Base-by-base conservation (phyloP, 345 rosid genomes). In the Excoecaria agallocha region DNA sequence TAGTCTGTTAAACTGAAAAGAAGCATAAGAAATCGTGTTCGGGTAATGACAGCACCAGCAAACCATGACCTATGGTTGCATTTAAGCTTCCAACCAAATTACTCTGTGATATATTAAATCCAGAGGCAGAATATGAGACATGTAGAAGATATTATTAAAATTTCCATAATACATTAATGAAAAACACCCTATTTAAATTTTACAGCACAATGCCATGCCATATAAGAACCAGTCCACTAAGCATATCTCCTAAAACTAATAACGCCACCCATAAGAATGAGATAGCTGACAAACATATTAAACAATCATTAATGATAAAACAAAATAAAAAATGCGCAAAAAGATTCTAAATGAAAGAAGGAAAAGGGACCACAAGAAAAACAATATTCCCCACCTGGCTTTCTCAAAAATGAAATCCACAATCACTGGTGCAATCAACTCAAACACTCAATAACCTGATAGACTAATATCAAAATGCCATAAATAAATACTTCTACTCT, bases 211-310 rank as follows among this genome's bases (percentile, higher is more conserved):
- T 69, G 48, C 15, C 73, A 50, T 38, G 11, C 12, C 62, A 54
- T n/a, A n/a, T 41, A 70, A 70, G 39, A 71, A 22, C 8, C 24
- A 43, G 52, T 57, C 65, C 22, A 15, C 55, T 41, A 71, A 71
- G 57, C 16, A 71, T 57, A 17, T 19, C 66, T n/a, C 16, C 52
- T 24, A 20, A 71, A 71, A 35, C 65, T 57, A 71, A 71, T 22
- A 57, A 71, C 13, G 45, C 17, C 15, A 16, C 16, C 57, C 24
- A 70, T 16, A 3, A 13, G 41, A 57, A 71, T 50, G 22, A n/a
- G 4, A 71, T 30, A 17, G 72, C 72, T 52, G 48, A 43, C 46
- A 69, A 52, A 69, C 60, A 69, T 69, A 52, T 35, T 6, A 69
- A 51, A 69, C 72, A 69, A 69, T 69, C 25, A 51, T 52, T 16